These are phyloP conservation scores for Paxillus involutus DNA, from an alignment of 768 basidiomycete genomes.

Conservation along the genomic window DNA sequence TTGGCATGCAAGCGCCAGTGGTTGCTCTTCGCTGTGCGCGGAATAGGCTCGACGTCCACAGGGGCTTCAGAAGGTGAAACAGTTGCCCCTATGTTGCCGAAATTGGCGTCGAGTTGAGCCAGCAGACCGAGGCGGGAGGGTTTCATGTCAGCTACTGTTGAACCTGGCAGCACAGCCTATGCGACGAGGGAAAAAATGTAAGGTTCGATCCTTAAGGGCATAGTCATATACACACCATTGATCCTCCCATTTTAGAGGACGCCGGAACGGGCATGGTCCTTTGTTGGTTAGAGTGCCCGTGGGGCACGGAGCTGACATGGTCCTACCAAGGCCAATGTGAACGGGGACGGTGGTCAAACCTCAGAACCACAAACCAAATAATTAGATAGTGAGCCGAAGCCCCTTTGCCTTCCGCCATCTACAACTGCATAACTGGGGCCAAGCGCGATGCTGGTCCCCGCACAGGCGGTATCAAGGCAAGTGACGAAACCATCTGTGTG, in stretches of 20 bases:
- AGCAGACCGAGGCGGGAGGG: not conserved
- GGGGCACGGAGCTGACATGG: slow-evolving; percentile 2
- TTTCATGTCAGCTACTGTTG: not conserved
- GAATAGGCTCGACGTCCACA: not conserved
- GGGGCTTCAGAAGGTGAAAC: not conserved
- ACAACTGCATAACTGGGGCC: slow-evolving; percentile 21
- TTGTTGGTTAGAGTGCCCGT: slow-evolving; percentile 21
- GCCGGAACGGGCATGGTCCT: slow-evolving; percentile 11
- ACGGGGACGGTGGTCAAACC: not conserved
- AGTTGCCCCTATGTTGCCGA: not conserved
- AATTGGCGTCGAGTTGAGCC: slow-evolving; percentile 3
- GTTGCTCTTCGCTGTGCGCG: not conserved
- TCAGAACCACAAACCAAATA: slow-evolving; percentile 40
- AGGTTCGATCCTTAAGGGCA: not conserved
- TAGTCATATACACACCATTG: not conserved
- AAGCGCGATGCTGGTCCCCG: slow-evolving; percentile 33
- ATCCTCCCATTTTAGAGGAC: not conserved
- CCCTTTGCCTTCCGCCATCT: slow-evolving; percentile 43
- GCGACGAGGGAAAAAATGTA: not conserved
- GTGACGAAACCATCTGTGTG: slow-evolving; percentile 40
- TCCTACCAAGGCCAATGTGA: not conserved
- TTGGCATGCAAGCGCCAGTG: slow-evolving; percentile 19
- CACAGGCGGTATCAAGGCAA: slow-evolving; percentile 51
- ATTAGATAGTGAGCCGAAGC: slow-evolving; percentile 45
- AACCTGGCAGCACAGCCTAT: not conserved